phyloP scores from a whole-genome alignment of 306 rosid genomes.

The Oxytropis ochrocephala region DNA sequence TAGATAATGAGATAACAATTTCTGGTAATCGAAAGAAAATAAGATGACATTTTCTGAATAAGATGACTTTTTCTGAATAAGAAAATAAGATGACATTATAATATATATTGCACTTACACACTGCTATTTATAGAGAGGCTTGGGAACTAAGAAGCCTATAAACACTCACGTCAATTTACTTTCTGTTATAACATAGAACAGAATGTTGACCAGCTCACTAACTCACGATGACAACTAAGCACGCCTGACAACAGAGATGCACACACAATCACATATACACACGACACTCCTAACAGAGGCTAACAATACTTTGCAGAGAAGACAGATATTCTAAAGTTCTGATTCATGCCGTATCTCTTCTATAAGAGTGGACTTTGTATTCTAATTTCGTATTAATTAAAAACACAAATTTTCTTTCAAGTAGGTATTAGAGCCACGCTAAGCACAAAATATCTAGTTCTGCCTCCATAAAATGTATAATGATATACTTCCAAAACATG shows the following conservation, averaged over 20 bases:
- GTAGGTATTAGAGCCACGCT: not conserved
- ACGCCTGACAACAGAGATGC: not conserved
- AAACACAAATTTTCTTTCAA: not conserved
- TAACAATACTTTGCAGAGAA: not conserved
- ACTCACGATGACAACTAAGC: not conserved
- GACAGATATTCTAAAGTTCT: not conserved
- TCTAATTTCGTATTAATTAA: not conserved
- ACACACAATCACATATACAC: not conserved
- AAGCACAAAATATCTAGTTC: no score
- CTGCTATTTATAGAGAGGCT: no score
- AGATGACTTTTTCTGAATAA: no score
- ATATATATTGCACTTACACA: no score
- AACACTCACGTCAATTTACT: not conserved
- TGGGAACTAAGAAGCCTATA: not conserved
- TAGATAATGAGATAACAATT: not conserved
- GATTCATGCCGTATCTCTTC: not conserved
- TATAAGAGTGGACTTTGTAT: not conserved
- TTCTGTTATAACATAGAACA: not conserved
- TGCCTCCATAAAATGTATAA: no score
- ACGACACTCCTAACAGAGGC: not conserved
- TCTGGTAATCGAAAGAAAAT: not conserved
- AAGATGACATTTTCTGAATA: no score
- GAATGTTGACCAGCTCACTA: not conserved
- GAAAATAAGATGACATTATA: no score
- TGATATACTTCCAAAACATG: no score